Evolutionary conservation across 257 asterid species (phyloP), one percentile per base, ranked within the genome.

Genomic region (Primulina tabacum): DNA sequence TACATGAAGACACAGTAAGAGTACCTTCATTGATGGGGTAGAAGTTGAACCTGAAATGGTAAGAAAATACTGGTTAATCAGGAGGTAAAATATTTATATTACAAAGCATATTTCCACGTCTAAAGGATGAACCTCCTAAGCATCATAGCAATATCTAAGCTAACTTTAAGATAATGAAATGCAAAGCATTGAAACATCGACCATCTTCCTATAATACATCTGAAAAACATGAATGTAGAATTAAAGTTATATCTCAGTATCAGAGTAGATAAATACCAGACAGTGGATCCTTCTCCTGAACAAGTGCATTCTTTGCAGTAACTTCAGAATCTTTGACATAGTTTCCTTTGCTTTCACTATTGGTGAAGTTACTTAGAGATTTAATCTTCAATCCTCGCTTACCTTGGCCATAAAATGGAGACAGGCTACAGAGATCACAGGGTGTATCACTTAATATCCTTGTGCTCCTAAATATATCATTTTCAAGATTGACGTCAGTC

Each of bases 11-110:
- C 32, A 50, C 34, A 60, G 34, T 53, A 62, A 53, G 47, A 62
- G 75, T 84, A 89, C 97, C 97, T 89, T 85, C 73, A 69, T 85
- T 33, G 84, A 65, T 21, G 79, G 72, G 62, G 78, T 56, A 60
- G 86, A 85, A 79, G 72, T 79, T 33, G 73, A 71, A 73, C 89
- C 95, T 90, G 79, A 80, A 85, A 78, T 65, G 68, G 67, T 53
- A 75, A 64, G 82, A 69, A 73, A 32, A 74, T 69, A 71, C 69
- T 71, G 67, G 43, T 69, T 74, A 78, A 63, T 60, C 20, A 55
- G 64, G 60, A 6, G 40, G 40, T 32, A 32, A 32, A 35, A 35
- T 21, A 28, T 37, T 69, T 67, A 18, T 17, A 7, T 20, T 10
- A 17, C 59, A 40, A 40, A 10, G 24, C 7, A 38, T 12, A 50